Base-by-base conservation (phyloP, 768 basidiomycete genomes). In the Suillus luteus region DNA sequence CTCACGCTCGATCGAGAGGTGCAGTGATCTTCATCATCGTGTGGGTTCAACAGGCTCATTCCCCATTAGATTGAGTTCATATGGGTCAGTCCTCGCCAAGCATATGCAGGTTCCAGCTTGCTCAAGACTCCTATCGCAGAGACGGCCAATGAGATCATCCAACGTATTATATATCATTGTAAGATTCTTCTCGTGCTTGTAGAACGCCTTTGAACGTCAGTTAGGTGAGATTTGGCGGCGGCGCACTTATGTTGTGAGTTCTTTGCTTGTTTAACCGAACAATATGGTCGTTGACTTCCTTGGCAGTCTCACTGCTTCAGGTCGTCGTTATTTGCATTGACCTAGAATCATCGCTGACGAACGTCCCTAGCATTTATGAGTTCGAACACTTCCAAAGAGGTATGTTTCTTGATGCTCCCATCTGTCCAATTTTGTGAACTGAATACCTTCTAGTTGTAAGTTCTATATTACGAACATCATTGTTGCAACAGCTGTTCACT, bases 1-100 rank as follows among this genome's bases (percentile, higher is more conserved):
- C 57, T 58, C 57, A 58, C 57, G 57, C 24, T 58, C 3, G 57
- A 41, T 41, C 57, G 40, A 31, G 57, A 58, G 38, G 57, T 41
- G 40, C 55, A 10, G 55, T 17, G 19, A 58, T 31, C 1, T 27
- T 19, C 6, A 6, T 43, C 7, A 19, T 43, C 11, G 11, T 58
- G 14, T 27, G 15, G 17, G 17, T 58, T 41, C 15, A 40, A 27
- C 6, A 19, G 24, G 31, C 57, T 58, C 27, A 58, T 41, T 58
- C 11, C 40, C 41, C 40, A 22, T 41, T n/a, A 41, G 57, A 40
- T 41, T n/a, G 24, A 41, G 17, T 58, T 41, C 27, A 41, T 58
- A 58, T 58, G 57, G 57, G 57, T 58, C 11, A 1, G 40, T 41
- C 11, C 31, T 58, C 17, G 5, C 19, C 24, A 58, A 31, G 5